Base-by-base conservation (phyloP, 495 filamentous ascomycete species). In the Neurospora africana region DNA sequence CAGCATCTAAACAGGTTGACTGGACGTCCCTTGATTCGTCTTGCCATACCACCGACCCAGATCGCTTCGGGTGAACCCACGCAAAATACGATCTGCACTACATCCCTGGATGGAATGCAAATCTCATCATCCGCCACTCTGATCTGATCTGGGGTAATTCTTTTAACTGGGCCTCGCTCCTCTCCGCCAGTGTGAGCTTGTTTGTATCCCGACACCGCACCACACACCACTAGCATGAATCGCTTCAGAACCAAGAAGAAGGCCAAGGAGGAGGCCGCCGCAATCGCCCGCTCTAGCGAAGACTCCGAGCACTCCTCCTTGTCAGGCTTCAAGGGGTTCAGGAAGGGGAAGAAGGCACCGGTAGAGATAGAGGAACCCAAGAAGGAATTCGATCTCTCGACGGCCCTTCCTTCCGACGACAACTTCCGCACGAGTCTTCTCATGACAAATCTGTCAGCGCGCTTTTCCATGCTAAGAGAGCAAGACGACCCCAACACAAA, bases 341-440 rank as follows among this genome's bases (percentile, higher is more conserved):
- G 86, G 70, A 82, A 82, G 74, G 82, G 83, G 2, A 91, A 89
- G 76, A 89, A 90, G 79, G 79, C 83, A 68, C 86, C 84, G 74
- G 79, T 83, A 72, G 83, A 85, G 74, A 79, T 83, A 72, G 83
- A 85, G 74, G 86, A 89, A 76, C 79, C 85, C 6, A 90, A 90
- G 78, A 84, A 84, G 19, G 84, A 93, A 38, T 75, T 98, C 47
- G 91, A 98, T 72, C 81, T 98, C 21, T 80, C 90, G 4, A 83
- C 80, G 27, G 95, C 89, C 5, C 83, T 99, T 6, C 95, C 95
- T 4, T 86, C 94, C 0, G 88, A 84, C 21, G 94, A 98, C 78
- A 88, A 98, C 81, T 98, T 99, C 76, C 91, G 95, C n/a, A 99
- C 95, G 7, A 98, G 96, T 83, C 81, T 98, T 65, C 81, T 99